Percentiles rank a stretch among this genome's conserved stretches.
phyloP scores from a whole-genome alignment of 306 rosid genomes.

The Vachellia collinsii region DNA sequence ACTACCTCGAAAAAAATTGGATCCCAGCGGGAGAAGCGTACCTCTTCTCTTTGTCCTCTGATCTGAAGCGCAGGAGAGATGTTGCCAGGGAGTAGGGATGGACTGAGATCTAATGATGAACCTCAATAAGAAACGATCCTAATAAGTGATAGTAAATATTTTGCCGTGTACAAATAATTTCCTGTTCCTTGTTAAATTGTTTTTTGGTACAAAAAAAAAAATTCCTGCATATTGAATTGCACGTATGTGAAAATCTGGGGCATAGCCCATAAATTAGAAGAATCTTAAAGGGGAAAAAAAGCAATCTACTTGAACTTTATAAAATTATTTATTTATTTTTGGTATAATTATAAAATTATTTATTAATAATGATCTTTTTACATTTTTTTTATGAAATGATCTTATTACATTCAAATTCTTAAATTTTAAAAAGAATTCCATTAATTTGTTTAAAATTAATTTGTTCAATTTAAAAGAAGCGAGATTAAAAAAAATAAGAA shows the following conservation, averaged over 20 bases:
- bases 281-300: too few species aligned
- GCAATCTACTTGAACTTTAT: too few species aligned
- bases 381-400: too few species aligned
- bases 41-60: constrained; percentile 41
- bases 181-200: background rate
- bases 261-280: background rate
- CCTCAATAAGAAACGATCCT: constrained; percentile 35
- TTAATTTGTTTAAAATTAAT: too few species aligned
- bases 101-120: constrained; percentile 45
- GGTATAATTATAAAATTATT: too few species aligned
- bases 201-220: too few species aligned
- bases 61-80: constrained; percentile 53
- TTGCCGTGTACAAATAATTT: background rate
- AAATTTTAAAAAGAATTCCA: too few species aligned
- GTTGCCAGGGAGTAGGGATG: constrained; percentile 11
- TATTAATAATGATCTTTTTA: too few species aligned
- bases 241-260: background rate
- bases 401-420: too few species aligned
- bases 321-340: too few species aligned
- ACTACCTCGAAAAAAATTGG: constrained; percentile 15
- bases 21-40: constrained; percentile 38
- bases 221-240: background rate
- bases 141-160: background rate
- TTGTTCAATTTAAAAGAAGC: background rate
- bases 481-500: too few species aligned